phyloP scores from a whole-genome alignment of 257 asterid genomes.

The Gardenia jasminoides region DNA sequence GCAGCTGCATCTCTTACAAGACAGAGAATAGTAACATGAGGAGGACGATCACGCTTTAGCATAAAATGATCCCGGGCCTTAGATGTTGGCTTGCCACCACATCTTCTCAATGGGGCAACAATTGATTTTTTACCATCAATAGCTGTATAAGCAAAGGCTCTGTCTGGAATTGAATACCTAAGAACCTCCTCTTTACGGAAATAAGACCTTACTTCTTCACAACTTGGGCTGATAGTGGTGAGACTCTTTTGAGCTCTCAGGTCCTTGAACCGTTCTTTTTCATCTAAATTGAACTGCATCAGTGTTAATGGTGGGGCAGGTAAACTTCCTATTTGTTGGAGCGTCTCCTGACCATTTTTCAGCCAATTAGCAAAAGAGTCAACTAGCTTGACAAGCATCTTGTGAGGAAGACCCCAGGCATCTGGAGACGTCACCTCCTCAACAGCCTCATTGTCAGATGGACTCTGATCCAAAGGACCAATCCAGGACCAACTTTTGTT shows the following conservation, averaged over 20 bases:
- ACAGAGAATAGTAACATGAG: slow-evolving; percentile 96
- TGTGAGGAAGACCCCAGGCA: slow-evolving; percentile 92
- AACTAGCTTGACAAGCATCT: slow-evolving; percentile 93
- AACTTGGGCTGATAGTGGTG: slow-evolving; percentile 78
- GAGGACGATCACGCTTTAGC: slow-evolving; percentile 94
- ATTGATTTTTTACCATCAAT: slow-evolving; percentile 93
- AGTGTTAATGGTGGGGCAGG: slow-evolving; percentile 81
- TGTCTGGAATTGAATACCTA: slow-evolving; percentile 93
- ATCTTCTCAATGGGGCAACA: slow-evolving; percentile 97
- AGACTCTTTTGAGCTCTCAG: slow-evolving; percentile 97
- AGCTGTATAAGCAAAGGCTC: slow-evolving; percentile 89
- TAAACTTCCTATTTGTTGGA: slow-evolving; percentile 93
- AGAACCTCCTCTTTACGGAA: slow-evolving; percentile 90
- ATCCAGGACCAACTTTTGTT: slow-evolving; percentile 91
- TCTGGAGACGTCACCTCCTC: slow-evolving; percentile 95
- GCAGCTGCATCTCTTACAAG: slow-evolving; percentile 99
- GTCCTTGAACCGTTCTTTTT: slow-evolving; percentile 96
- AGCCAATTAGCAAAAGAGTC: slow-evolving; percentile 98
- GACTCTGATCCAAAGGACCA: slow-evolving; percentile 61
- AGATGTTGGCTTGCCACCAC: slow-evolving; percentile 99
- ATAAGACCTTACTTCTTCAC: slow-evolving; percentile 84
- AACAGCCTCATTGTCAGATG: slow-evolving; percentile 52
- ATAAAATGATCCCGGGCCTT: slow-evolving; percentile 98
- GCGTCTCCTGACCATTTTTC: slow-evolving; percentile 96
- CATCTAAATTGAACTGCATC: slow-evolving; percentile 77